Percentiles rank a stretch among this genome's conserved stretches.
These are phyloP conservation scores for Jimgerdemannia lactiflua DNA, from an alignment of 192 early-diverging fungal genomes.

Conservation along the genomic window DNA sequence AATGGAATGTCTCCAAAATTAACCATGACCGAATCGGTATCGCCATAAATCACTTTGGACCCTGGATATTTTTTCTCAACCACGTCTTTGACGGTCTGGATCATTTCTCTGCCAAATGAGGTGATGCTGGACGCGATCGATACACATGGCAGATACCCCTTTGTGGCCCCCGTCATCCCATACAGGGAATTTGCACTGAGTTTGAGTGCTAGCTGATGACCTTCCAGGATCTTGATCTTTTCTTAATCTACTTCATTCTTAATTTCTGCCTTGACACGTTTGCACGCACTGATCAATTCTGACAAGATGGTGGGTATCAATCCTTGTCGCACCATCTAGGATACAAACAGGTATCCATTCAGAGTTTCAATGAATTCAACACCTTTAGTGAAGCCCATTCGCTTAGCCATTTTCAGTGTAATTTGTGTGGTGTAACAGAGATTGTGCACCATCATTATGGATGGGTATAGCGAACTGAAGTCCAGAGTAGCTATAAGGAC, in stretches of 20 bases:
- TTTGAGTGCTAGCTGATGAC: conserved; percentile 95
- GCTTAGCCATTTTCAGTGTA: conserved; percentile 53
- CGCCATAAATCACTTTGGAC: conserved; percentile 95
- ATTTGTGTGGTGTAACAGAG: conserved; percentile 94
- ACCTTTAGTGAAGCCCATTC: conserved; percentile 64
- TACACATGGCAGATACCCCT: conserved; percentile 88
- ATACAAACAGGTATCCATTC: conserved; percentile 92
- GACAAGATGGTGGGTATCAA: conserved; percentile 86
- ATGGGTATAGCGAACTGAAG: conserved; percentile 97
- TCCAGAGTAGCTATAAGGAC: conserved; percentile 97
- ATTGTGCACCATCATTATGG: conserved; percentile 99
- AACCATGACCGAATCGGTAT: conserved; percentile 99
- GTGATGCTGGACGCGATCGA: conserved; percentile 94
- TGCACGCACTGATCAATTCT: conserved; percentile 88
- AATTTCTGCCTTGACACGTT: conserved; percentile 88
- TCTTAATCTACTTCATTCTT: conserved; percentile 98
- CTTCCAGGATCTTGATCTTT: conserved; percentile 91
- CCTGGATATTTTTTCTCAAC: conserved; percentile 85
- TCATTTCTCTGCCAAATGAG: conserved; percentile 95
- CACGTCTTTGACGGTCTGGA: conserved; percentile 57
- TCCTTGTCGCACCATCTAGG: conserved; percentile 67
- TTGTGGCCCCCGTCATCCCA: conserved; percentile 94
- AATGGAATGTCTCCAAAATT: conserved; percentile 87
- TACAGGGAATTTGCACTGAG: conserved; percentile 97
- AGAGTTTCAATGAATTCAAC: conserved; percentile 89